These are phyloP conservation scores for Bryum argenteum DNA, from an alignment of 225 moss, liverwort and hornwort genomes.

Conservation along the genomic window DNA sequence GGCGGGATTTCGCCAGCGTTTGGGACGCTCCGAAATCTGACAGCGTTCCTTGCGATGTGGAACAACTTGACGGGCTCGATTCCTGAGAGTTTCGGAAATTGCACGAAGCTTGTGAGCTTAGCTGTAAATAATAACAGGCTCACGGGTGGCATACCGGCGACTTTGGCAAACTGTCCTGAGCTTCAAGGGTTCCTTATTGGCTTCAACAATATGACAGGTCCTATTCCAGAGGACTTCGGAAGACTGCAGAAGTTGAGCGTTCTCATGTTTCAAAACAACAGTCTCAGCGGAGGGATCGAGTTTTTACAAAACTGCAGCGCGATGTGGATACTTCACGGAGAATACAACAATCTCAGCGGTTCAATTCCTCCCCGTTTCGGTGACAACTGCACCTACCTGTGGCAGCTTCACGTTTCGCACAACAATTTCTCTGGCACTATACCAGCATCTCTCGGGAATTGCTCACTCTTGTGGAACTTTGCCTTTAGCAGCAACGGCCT, in stretches of 20 bases:
- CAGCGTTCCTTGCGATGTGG: constrained; percentile 34
- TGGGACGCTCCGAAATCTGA: constrained; percentile 36
- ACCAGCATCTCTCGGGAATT: constrained; percentile 26
- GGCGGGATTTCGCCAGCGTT: constrained; percentile 31
- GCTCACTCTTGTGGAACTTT: constrained; percentile 31
- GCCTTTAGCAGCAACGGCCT: constrained; percentile 67
- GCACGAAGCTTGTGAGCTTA: constrained; percentile 41
- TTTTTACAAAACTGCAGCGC: constrained; percentile 45
- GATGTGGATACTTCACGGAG: constrained; percentile 40
- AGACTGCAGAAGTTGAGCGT: constrained; percentile 44
- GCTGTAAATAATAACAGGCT: constrained; percentile 41
- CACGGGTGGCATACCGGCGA: constrained; percentile 40
- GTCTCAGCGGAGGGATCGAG: constrained; percentile 35
- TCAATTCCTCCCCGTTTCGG: constrained; percentile 33
- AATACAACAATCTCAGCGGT: constrained; percentile 36
- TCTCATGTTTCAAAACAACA: constrained; percentile 45
- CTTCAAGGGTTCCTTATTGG: constrained; percentile 44
- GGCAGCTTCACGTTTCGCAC: constrained; percentile 30
- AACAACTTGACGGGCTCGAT: constrained; percentile 41
- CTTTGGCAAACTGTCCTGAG: constrained; percentile 32
- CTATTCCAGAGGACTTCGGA: constrained; percentile 38
- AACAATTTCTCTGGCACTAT: constrained; percentile 38
- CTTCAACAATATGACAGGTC: constrained; percentile 43
- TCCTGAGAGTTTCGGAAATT: constrained; percentile 43
- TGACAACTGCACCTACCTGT: constrained; percentile 7